Conservation (phyloP, 495 filamentous ascomycete genomes). For the Penicillium silybi region DNA sequence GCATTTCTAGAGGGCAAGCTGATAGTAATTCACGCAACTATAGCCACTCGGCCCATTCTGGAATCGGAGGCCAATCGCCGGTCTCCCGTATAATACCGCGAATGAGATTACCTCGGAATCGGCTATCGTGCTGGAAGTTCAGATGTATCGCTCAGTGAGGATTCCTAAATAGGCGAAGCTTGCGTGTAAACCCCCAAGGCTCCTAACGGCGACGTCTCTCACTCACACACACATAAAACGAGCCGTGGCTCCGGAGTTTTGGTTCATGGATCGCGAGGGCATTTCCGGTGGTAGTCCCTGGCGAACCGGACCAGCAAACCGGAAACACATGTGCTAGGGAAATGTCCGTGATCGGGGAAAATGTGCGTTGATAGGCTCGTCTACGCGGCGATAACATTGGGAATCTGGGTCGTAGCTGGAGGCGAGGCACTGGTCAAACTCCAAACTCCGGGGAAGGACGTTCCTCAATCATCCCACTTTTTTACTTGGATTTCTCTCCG, state of each 20-base stretch:
- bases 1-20: too few species aligned
- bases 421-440: constrained; percentile 2
- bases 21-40: too few species aligned
- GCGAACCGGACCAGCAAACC: constrained; percentile 23
- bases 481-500: not conserved
- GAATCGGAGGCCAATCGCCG: too few species aligned
- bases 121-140: too few species aligned
- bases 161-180: too few species aligned
- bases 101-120: too few species aligned
- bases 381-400: not conserved
- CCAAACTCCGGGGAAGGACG: constrained; percentile 8
- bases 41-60: too few species aligned
- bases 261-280: constrained; percentile 8
- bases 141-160: too few species aligned
- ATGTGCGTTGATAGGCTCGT: constrained; percentile 1
- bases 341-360: not conserved
- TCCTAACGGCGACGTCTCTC: not conserved
- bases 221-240: too few species aligned
- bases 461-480: not conserved
- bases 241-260: constrained; percentile 8
- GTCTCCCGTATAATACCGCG: too few species aligned
- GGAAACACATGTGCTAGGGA: constrained; percentile 5
- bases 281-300: constrained; percentile 14
- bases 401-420: constrained; percentile 4
- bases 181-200: too few species aligned